Conservation (phyloP, 176 grass and related monocot species). For the Guadua angustifolia region DNA sequence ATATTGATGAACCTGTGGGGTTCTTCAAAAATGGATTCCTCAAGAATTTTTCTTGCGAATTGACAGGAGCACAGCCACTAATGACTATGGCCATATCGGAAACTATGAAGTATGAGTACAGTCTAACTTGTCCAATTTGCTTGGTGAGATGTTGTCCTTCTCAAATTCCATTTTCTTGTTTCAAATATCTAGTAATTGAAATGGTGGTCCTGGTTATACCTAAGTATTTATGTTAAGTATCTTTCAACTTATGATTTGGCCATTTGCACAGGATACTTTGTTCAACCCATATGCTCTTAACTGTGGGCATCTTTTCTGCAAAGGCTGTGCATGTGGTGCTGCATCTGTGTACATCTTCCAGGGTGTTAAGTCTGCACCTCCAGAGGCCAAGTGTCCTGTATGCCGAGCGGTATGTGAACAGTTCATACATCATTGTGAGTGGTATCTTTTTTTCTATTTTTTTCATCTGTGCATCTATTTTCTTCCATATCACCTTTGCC, state of each 20-base stretch:
- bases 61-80: constrained; percentile 51
- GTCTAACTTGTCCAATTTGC: constrained; percentile 65
- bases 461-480: neutral
- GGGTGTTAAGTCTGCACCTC: constrained; percentile 58
- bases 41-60: constrained; percentile 68
- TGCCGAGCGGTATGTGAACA: constrained; percentile 60
- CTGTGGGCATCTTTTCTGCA: constrained; percentile 79
- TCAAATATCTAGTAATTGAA: constrained; percentile 13
- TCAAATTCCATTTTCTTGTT: constrained; percentile 21
- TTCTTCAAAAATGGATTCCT: constrained; percentile 59
- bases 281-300: constrained; percentile 74
- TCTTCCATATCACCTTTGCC: neutral
- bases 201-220: neutral
- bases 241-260: neutral
- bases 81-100: constrained; percentile 66
- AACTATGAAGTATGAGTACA: constrained; percentile 64
- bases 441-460: neutral
- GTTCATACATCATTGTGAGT: neutral
- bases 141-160: constrained; percentile 60
- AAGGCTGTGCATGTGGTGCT: constrained; percentile 68
- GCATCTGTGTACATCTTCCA: constrained; percentile 74
- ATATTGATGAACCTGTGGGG: constrained; percentile 48
- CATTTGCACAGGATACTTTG: constrained; percentile 55
- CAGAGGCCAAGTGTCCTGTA: constrained; percentile 60
- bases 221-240: neutral